Conservation (phyloP, 2,329 filamentous ascomycete genomes). For the Blumeria hordei region DNA sequence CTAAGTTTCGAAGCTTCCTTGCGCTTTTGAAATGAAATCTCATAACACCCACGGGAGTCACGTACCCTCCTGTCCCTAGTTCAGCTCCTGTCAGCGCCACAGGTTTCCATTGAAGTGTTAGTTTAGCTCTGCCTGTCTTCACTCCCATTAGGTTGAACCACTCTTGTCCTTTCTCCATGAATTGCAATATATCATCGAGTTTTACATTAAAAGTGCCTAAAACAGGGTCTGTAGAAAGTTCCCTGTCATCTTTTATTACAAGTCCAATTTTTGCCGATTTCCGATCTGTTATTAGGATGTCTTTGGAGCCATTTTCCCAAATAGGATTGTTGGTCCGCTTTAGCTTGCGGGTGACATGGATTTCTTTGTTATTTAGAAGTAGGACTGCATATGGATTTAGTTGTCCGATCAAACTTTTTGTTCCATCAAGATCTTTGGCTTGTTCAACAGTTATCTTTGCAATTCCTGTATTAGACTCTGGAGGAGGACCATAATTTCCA, state of each 20-base stretch:
- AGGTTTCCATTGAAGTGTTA: constrained; percentile 86
- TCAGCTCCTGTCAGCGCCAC: constrained; percentile 61
- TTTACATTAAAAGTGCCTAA: constrained; percentile 89
- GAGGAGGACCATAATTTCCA: constrained; percentile 55
- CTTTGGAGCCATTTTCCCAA: constrained; percentile 80
- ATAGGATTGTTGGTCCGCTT: constrained; percentile 97
- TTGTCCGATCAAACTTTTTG: constrained; percentile 72
- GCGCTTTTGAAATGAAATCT: constrained; percentile 77
- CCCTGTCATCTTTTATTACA: constrained; percentile 86
- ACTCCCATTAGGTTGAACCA: constrained; percentile 79
- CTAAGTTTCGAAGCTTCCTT: constrained; percentile 65
- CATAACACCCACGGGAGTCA: constrained; percentile 86
- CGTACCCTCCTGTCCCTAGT: constrained; percentile 63
- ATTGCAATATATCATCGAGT: constrained; percentile 73
- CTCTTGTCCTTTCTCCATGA: constrained; percentile 79
- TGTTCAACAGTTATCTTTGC: constrained; percentile 82
- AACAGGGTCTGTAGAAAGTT: constrained; percentile 58
- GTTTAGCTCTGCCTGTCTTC: constrained; percentile 66
- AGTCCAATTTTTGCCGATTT: constrained; percentile 77
- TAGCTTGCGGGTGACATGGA: constrained; percentile 72
- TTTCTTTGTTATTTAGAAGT: constrained; percentile 74
- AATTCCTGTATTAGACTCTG: constrained; percentile 83
- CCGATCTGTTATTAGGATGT: constrained; percentile 82
- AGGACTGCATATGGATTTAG: constrained; percentile 80
- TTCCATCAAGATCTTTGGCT: constrained; percentile 83